These are phyloP conservation scores for Moricandia moricandioides DNA, from an alignment of 345 rosid genomes.

Conservation along the genomic window DNA sequence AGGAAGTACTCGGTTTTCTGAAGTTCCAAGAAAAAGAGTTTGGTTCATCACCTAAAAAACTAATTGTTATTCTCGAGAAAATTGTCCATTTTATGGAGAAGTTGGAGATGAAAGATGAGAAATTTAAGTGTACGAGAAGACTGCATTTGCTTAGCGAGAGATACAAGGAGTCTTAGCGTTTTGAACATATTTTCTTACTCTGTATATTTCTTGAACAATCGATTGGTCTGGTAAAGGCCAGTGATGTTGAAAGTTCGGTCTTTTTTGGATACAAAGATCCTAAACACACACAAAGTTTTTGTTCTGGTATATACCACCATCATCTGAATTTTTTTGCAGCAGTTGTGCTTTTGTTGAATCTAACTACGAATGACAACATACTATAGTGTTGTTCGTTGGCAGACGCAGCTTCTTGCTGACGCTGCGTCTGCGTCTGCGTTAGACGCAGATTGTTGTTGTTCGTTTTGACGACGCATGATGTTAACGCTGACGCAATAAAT, in stretches of 20 bases:
- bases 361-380: too few species aligned
- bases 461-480: too few species aligned
- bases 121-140: conserved; percentile 55
- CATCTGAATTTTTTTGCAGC: too few species aligned
- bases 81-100: conserved; percentile 57
- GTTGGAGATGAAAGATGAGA: conserved; percentile 68
- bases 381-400: too few species aligned
- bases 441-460: too few species aligned
- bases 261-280: too few species aligned
- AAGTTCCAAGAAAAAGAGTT: conserved; percentile 72
- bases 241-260: neutral
- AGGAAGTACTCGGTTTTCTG: conserved; percentile 47
- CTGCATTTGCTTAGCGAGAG: conserved; percentile 51
- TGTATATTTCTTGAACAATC: neutral
- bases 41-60: conserved; percentile 60
- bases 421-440: too few species aligned
- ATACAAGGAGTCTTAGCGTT: conserved; percentile 43
- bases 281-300: too few species aligned
- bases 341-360: too few species aligned
- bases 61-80: conserved; percentile 59
- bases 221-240: neutral
- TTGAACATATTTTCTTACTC: neutral
- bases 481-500: too few species aligned
- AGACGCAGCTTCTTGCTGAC: too few species aligned
- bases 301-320: too few species aligned